Base-by-base conservation (phyloP, 2,329 filamentous ascomycete genomes). In the Pseudogymnoascus sp. region DNA sequence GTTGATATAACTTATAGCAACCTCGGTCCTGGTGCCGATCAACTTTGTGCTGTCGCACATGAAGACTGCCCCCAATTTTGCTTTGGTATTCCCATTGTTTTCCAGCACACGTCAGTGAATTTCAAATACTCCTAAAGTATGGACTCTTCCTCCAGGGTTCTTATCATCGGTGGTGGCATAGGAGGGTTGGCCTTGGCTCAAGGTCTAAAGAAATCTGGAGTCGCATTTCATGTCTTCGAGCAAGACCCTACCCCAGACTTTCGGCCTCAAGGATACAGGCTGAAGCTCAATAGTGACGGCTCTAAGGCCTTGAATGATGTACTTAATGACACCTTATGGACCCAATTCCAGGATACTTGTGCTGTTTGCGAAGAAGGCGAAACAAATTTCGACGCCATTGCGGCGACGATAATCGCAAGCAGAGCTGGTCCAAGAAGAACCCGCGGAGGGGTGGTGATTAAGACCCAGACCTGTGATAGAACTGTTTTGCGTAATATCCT, bases 181-280 rank as follows among this genome's bases (percentile, higher is more conserved):
- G 71, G 71, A 16, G 74, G 74, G 2, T 67, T 76, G 1, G 68
- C 68, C 23, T 69, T 76, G 2, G 73, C 74, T 3, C 73, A 76
- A 61, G 72, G 70, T n/a, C 70, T 76, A 4, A 67, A 67, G 21
- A 72, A 73, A 38, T 66, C 69, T 43, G 65, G 69, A 21, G 72
- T 75, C 33, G 70, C 74, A 4, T 75, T 75, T 64, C 69, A 68
- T 19, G 64, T 76, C 38, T 76, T 74, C 60, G 75, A 77, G 61
- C 68, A 70, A 60, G 73, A 75, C 61, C 65, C 67, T 7, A 68
- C 65, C 16, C 64, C 68, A 31, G 62, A 70, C 31, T 69, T 71
- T 21, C 39, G 16, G 10, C 8, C 72, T 0, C 75, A 77, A 65
- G 76, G 76, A 2, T 78, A 77, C 63, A 71, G 76, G 16, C 65